Base-by-base conservation (phyloP, 2,329 filamentous ascomycete genomes). In the Diplodia sapinea region DNA sequence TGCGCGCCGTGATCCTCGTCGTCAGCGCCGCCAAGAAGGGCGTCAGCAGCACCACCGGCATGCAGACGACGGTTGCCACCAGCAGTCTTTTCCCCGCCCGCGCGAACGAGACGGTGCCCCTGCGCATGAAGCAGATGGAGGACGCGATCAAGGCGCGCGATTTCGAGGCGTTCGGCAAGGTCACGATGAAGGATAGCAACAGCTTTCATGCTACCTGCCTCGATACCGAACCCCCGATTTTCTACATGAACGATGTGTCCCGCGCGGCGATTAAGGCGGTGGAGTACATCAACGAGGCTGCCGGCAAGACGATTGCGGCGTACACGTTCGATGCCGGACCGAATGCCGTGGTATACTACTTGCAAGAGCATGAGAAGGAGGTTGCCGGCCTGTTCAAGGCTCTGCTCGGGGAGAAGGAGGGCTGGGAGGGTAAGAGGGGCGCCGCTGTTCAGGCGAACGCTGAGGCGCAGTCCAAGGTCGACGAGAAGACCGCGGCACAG, bases 301-400 rank as follows among this genome's bases (percentile, higher is more conserved):
- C 91, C 4, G 93, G 92, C 65, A 90, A 88, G 81, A 89, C 87
- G 0, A 86, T 98, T 20, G 93, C 92, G 3, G 95, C 95, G 3
- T 99, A 99, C 80, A 99, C 95, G 0, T 99, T 98, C 75, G 95
- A 99, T 77, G 95, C 95, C 0, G 95, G 95, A 64, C 95, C 95
- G 66, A 99, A 99, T 81, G 93, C 93, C 50, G 96, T 99, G 62
- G 88, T 99, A 62, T 99, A 99, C 84, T 98, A 96, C 77, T 86
- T 94, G 50, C 91, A 94, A 76, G 85, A 94, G 83, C 87, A 96
- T 72, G 86, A 89, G 70, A 85, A 86, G 51, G 80, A 85, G 3
- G 89, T 98, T 3, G 87, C 93, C 0, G 94, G 93, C 9, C 87
- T 89, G 0, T 91, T 99, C 80, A 91, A 92, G 82, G 82, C 82